phyloP scores from a whole-genome alignment of 1,284 basidiomycete species.

The Calocybe gambosa region DNA sequence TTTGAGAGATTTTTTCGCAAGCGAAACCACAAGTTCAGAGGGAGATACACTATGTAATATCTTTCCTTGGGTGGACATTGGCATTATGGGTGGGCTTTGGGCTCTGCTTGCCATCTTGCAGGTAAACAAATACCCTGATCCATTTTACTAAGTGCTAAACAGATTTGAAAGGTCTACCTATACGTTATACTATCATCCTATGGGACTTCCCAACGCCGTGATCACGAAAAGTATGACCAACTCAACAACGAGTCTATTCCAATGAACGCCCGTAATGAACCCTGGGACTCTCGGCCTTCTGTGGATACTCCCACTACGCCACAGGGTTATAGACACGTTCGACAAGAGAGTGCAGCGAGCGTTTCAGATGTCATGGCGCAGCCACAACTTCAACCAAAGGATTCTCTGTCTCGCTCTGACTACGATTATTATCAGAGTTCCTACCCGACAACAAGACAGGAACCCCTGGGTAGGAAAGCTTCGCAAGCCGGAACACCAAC shows the following conservation, averaged over 20 bases:
- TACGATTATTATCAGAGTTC: constrained; percentile 24
- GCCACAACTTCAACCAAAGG: constrained; percentile 41
- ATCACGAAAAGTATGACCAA: constrained; percentile 77
- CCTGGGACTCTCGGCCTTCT: constrained; percentile 68
- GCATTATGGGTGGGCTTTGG: constrained; percentile 86
- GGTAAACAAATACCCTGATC: constrained; percentile 31
- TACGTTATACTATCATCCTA: constrained; percentile 70
- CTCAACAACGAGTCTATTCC: constrained; percentile 64
- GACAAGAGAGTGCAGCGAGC: constrained; percentile 50
- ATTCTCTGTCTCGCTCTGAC: constrained; percentile 30
- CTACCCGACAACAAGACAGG: constrained; percentile 23
- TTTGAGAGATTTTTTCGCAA: constrained; percentile 50
- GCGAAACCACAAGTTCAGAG: constrained; percentile 38
- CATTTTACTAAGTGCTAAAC: neutral
- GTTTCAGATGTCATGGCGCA: constrained; percentile 49
- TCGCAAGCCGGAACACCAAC: constrained; percentile 10
- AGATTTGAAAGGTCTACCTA: constrained; percentile 54
- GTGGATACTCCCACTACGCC: constrained; percentile 33
- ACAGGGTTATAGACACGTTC: constrained; percentile 36
- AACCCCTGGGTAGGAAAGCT: constrained; percentile 10
- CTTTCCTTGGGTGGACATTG: constrained; percentile 88
- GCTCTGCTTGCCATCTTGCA: constrained; percentile 70
- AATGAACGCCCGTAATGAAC: constrained; percentile 56
- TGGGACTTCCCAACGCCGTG: constrained; percentile 64
- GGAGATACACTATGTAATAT: constrained; percentile 74